Evolutionary conservation across 148 eudicot genomes (phyloP).

Genomic region (Dianthus caryophyllus): DNA sequence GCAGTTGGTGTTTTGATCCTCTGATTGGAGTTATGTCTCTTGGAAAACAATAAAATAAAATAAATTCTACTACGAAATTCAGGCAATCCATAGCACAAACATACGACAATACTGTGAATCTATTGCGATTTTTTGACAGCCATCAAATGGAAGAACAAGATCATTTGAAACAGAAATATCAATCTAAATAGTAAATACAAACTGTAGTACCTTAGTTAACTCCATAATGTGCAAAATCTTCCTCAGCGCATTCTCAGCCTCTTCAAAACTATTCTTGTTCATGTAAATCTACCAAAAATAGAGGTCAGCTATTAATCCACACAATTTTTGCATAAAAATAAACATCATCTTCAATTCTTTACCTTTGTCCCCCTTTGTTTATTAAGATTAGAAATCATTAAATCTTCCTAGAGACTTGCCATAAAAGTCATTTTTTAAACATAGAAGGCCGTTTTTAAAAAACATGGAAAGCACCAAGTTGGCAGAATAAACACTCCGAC

Average conservation of each 20-base stretch:
- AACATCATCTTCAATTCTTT: neutral
- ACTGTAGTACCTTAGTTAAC: slow-evolving; percentile 66
- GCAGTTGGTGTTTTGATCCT: neutral
- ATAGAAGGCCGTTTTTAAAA: neutral
- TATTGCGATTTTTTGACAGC: neutral
- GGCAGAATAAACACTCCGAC: neutral
- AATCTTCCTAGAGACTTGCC: neutral
- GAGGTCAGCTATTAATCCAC: neutral
- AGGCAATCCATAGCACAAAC: slow-evolving; percentile 1
- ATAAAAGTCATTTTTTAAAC: neutral
- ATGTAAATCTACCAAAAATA: slow-evolving; percentile 51
- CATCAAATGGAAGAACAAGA: neutral
- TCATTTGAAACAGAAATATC: neutral
- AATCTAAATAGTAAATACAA: neutral
- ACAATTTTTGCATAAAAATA: neutral
- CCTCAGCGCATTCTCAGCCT: slow-evolving; percentile 68
- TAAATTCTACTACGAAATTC: neutral
- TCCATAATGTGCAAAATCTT: slow-evolving; percentile 79
- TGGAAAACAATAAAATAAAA: neutral
- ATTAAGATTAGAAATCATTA: neutral
- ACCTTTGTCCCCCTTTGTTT: neutral
- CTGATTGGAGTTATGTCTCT: too few species aligned
- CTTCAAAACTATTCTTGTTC: slow-evolving; percentile 42
- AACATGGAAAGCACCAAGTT: neutral
- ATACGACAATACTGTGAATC: neutral